Percentiles rank a stretch among this genome's conserved stretches.
These are phyloP conservation scores for Ilex asprella DNA, from an alignment of 257 asterid genomes.

Conservation along the genomic window DNA sequence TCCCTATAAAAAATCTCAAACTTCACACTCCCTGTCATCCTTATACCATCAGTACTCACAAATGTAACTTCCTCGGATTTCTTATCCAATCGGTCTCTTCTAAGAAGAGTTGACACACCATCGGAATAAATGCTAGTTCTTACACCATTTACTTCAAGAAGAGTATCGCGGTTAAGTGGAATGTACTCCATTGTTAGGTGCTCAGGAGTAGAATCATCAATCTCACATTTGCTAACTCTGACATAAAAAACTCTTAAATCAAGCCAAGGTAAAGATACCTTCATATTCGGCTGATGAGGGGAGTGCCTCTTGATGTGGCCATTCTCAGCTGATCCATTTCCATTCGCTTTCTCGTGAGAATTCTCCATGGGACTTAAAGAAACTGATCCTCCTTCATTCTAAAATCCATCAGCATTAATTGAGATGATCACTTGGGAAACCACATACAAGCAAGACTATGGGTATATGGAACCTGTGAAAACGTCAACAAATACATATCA, in stretches of 20 bases:
- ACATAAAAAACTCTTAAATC: slow-evolving; percentile 65
- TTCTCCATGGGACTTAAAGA: slow-evolving; percentile 31
- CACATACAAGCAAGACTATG: slow-evolving; percentile 7
- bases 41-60: slow-evolving; percentile 57
- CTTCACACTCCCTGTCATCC: slow-evolving; percentile 52
- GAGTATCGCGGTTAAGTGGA: slow-evolving; percentile 52
- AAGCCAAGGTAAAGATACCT: slow-evolving; percentile 49
- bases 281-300: slow-evolving; percentile 23
- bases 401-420: slow-evolving; percentile 28
- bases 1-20: slow-evolving; percentile 49
- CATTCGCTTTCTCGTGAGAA: slow-evolving; percentile 17
- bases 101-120: slow-evolving; percentile 46
- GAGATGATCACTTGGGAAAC: slow-evolving; percentile 4
- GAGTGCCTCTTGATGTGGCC: slow-evolving; percentile 25
- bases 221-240: slow-evolving; percentile 54
- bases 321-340: slow-evolving; percentile 31
- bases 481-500: slow-evolving; percentile 17
- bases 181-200: slow-evolving; percentile 51
- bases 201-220: slow-evolving; percentile 46
- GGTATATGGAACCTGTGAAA: slow-evolving; percentile 24
- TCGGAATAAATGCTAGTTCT: slow-evolving; percentile 54
- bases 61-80: slow-evolving; percentile 55
- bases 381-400: slow-evolving; percentile 20
- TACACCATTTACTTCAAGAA: slow-evolving; percentile 60
- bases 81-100: slow-evolving; percentile 54